These are phyloP conservation scores for Simmondsia chinensis DNA, from an alignment of 148 eudicot genomes.

Conservation along the genomic window DNA sequence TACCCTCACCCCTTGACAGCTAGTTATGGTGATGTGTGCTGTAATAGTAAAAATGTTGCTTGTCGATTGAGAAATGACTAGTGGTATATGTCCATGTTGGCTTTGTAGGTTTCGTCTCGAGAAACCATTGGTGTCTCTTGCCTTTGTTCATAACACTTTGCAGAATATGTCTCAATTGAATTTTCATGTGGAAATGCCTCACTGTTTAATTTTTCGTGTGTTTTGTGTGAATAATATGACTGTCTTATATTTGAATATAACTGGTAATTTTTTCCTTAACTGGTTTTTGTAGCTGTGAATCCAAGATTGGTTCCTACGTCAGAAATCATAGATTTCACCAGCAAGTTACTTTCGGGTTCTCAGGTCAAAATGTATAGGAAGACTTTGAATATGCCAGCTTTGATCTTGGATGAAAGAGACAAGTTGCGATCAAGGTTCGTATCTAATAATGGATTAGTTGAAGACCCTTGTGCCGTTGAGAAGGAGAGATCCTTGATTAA, in stretches of 20 bases:
- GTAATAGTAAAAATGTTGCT: no score
- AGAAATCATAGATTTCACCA: conserved; percentile 34
- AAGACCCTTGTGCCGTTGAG: conserved; percentile 74
- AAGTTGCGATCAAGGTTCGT: conserved; percentile 41
- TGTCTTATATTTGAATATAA: neutral
- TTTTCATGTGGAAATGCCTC: no score
- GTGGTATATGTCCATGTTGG: no score
- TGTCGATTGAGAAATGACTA: no score
- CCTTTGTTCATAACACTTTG: no score
- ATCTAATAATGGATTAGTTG: conserved; percentile 70
- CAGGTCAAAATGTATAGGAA: conserved; percentile 35
- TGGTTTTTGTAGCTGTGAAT: conserved; percentile 40
- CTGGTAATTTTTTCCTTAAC: neutral
- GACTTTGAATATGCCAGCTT: conserved; percentile 71
- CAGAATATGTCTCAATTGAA: no score
- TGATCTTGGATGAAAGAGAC: conserved; percentile 59
- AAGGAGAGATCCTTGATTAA: conserved; percentile 62
- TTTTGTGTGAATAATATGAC: neutral
- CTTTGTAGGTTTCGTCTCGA: neutral
- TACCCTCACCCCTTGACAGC: no score
- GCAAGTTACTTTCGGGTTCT: conserved; percentile 50
- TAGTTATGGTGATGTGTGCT: no score
- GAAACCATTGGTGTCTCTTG: no score
- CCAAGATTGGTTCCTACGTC: conserved; percentile 32
- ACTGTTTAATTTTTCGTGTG: neutral